Base-by-base conservation (phyloP, 2,329 filamentous ascomycete species). In the Zelopaecilomyces penicillatus region DNA sequence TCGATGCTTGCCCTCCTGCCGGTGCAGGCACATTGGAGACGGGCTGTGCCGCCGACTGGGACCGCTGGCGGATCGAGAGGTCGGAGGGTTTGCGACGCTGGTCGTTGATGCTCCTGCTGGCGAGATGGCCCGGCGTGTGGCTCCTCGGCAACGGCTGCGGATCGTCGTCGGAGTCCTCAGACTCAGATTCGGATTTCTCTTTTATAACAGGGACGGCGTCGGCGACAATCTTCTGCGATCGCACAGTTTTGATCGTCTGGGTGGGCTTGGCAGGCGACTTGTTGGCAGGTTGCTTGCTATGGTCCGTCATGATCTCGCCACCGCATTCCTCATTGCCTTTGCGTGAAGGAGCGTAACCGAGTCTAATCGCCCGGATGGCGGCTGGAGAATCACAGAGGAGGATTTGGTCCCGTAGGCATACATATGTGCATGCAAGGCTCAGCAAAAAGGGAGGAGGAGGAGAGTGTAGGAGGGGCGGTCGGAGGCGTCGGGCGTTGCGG, bases 101-200 rank as follows among this genome's bases (percentile, higher is more conserved):
- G 44, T 71, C 68, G 48, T 74, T 57, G 42, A 54, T 71, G 62
- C 74, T 78, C 64, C 75, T 80, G 52, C 74, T 72, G 9, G 79
- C 65, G 35, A 82, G 68, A 54, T 81, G 77, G 46, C 78, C 77
- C 1, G 78, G 78, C 2, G 78, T 82, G 58, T 82, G 78, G 56
- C 73, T 80, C 52, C 78, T 71, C 29, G 70, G 65, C 37, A 75
- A 57, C 39, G 70, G 63, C 43, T 59, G 62, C 27, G 8, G 42
- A 30, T 58, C 56, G 26, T 68, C 63, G 37, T 59, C 55, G 12
- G 57, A 57, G 30, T 64, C 59, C 42, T 65, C 63, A 30, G 60
- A 59, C 45, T 66, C 59, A 56, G 30, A 60, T 19, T 61, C 36
- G 3, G 36, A 38, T 33, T 11, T 42, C 9, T 41, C 40, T 49